Percentiles rank a stretch among this genome's conserved stretches.
These are phyloP conservation scores for Yamadazyma spencermartinsiae DNA, from an alignment of 1,139 yeast species.

Conservation along the genomic window DNA sequence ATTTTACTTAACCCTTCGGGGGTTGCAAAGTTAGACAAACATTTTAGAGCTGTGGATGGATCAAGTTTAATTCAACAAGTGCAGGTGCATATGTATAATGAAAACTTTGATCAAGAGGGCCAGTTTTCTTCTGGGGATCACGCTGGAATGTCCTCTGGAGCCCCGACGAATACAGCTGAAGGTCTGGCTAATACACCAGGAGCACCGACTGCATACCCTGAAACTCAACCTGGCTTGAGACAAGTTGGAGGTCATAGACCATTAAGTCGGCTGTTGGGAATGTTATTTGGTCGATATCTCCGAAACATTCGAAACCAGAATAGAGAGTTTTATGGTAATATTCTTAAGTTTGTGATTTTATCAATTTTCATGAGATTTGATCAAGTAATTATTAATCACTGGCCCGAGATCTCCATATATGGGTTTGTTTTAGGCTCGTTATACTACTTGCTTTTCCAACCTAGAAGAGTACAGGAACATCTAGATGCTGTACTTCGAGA, in stretches of 20 bases:
- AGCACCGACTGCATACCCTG: too few species aligned
- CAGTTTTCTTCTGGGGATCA: too few species aligned
- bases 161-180: not conserved
- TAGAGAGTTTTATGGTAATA: constrained; percentile 2
- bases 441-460: not conserved
- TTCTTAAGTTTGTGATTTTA: not conserved
- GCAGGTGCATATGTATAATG: constrained; percentile 15
- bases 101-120: too few species aligned
- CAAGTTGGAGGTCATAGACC: not conserved
- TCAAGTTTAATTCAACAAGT: constrained; percentile 24
- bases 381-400: not conserved
- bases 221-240: too few species aligned
- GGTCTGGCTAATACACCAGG: too few species aligned
- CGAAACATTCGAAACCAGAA: not conserved
- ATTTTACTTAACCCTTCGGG: constrained; percentile 40
- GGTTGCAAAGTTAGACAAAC: constrained; percentile 25
- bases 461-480: not conserved
- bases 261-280: not conserved
- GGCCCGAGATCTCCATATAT: not conserved
- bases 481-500: not conserved
- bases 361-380: not conserved
- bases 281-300: not conserved
- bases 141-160: too few species aligned
- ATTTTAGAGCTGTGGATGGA: constrained; percentile 17
- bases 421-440: not conserved